A percentile compares a stretch with the other conserved stretches of the same genome.
phyloP scores from a whole-genome alignment of 208 protist species.

The Trypanosomatidae sp. region DNA sequence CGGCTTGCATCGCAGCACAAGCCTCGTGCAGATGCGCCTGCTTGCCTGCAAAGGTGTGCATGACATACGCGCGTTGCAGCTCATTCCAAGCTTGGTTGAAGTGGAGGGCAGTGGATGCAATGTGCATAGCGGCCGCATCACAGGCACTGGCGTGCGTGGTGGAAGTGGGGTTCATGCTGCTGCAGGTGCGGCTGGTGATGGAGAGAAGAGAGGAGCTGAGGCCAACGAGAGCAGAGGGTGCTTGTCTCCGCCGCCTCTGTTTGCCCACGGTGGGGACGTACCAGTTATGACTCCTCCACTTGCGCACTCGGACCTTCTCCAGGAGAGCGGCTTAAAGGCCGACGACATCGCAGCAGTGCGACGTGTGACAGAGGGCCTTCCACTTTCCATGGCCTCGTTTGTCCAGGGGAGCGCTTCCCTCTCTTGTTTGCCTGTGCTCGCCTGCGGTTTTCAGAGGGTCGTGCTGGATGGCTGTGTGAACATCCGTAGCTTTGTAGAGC shows the following conservation, averaged over 20 bases:
- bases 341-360: not conserved
- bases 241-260: not conserved
- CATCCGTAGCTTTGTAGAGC: not conserved
- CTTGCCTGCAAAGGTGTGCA: slow-evolving; percentile 16
- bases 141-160: slow-evolving; percentile 1
- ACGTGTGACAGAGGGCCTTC: not conserved
- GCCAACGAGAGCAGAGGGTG: not conserved
- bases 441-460: not conserved
- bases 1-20: slow-evolving; percentile 9
- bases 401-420: not conserved
- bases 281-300: not conserved
- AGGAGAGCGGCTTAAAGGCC: not conserved
- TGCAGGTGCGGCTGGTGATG: not conserved
- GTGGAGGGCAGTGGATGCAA: slow-evolving; percentile 19
- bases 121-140: slow-evolving; percentile 8
- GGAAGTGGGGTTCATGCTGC: not conserved
- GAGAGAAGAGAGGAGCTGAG: not conserved
- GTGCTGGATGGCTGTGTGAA: slow-evolving; percentile 25
- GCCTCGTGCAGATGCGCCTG: slow-evolving; percentile 15
- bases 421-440: not conserved
- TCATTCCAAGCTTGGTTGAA: slow-evolving; percentile 3
- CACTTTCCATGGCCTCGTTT: not conserved
- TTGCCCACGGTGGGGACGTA: not conserved
- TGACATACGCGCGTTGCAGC: not conserved
- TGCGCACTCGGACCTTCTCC: not conserved